These are phyloP conservation scores for Fusarium piperis DNA, from an alignment of 2,329 filamentous ascomycete species.

Conservation along the genomic window DNA sequence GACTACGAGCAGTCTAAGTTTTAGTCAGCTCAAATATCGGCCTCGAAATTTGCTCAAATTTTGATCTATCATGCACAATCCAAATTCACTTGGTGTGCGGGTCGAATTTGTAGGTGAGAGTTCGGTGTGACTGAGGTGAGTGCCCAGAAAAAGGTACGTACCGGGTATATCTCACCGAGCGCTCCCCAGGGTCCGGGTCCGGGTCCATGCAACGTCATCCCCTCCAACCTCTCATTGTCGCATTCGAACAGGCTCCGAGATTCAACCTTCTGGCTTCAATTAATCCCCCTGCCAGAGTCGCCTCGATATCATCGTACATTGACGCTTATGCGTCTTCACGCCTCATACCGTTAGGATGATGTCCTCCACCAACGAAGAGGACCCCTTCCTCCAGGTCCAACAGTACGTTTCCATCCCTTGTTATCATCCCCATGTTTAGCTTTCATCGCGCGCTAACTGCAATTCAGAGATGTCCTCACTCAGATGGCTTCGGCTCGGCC, in stretches of 20 bases:
- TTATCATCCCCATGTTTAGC: background rate
- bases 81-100: slow-evolving; percentile 37
- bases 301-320: background rate
- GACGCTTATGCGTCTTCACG: slow-evolving; percentile 35
- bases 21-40: background rate
- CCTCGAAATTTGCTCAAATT: background rate
- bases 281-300: background rate
- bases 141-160: slow-evolving; percentile 28
- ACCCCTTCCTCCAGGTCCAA: slow-evolving; percentile 78
- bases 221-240: slow-evolving; percentile 33
- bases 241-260: slow-evolving; percentile 25
- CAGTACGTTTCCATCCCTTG: slow-evolving; percentile 58
- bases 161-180: slow-evolving; percentile 17
- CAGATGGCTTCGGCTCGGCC: slow-evolving; percentile 84
- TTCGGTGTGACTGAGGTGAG: slow-evolving; percentile 26
- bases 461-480: slow-evolving; percentile 82
- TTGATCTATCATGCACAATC: slow-evolving; percentile 24
- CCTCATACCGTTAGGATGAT: slow-evolving; percentile 61
- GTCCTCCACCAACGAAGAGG: slow-evolving; percentile 73
- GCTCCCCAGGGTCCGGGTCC: slow-evolving; percentile 1
- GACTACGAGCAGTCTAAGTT: background rate
- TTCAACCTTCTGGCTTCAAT: slow-evolving; percentile 12
- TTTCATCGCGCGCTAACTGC: slow-evolving; percentile 12
- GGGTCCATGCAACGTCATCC: slow-evolving; percentile 46
- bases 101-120: slow-evolving; percentile 41